phyloP scores from a whole-genome alignment of 768 basidiomycete species.

The Panellus pusillus region DNA sequence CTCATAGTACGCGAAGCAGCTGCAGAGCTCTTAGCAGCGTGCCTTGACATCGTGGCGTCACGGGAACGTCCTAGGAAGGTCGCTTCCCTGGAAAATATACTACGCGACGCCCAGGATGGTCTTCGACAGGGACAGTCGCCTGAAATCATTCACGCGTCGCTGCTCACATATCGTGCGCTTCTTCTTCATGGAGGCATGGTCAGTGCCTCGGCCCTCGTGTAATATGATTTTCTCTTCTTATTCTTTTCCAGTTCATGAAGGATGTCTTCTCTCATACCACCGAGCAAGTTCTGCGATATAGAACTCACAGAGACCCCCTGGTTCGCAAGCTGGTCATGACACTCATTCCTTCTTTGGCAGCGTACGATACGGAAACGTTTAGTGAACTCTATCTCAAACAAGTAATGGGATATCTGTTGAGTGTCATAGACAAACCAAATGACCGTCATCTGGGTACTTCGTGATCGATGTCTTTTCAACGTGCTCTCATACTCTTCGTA shows the following conservation, averaged over 20 bases:
- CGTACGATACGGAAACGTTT: constrained; percentile 92
- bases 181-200: constrained; percentile 95
- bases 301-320: constrained; percentile 80
- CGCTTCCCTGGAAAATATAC: constrained; percentile 75
- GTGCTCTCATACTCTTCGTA: constrained; percentile 29
- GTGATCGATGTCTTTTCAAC: not conserved
- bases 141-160: constrained; percentile 89
- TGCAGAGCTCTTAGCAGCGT: constrained; percentile 89
- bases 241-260: constrained; percentile 69
- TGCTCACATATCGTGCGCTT: constrained; percentile 89
- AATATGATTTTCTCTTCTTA: not conserved
- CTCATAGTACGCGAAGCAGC: constrained; percentile 92
- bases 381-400: constrained; percentile 89
- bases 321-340: constrained; percentile 95
- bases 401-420: constrained; percentile 89
- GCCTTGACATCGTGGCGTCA: constrained; percentile 81
- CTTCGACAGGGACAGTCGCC: constrained; percentile 70
- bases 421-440: constrained; percentile 83
- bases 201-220: constrained; percentile 34
- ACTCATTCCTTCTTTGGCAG: constrained; percentile 91
- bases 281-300: constrained; percentile 87
- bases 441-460: constrained; percentile 83
- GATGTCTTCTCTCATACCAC: constrained; percentile 85
- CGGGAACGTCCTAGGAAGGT: constrained; percentile 68
- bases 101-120: constrained; percentile 84